These are phyloP conservation scores for Rubia peregrina DNA, from an alignment of 305 asterid genomes.

Conservation along the genomic window DNA sequence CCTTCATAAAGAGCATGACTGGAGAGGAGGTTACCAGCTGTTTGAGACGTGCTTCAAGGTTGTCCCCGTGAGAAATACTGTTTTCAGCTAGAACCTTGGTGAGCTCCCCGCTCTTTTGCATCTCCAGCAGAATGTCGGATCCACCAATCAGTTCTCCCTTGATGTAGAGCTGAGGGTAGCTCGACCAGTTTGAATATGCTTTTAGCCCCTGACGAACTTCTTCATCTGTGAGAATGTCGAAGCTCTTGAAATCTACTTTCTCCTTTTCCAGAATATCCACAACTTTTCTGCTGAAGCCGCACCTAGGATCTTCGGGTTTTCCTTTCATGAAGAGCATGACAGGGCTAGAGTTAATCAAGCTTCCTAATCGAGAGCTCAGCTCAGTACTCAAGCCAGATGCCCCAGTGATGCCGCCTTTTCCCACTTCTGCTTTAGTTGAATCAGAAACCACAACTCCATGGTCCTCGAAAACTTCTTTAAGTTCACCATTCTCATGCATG, in stretches of 20 bases:
- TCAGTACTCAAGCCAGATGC: slow-evolving; percentile 62
- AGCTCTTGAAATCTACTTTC: slow-evolving; percentile 61
- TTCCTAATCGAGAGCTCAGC: slow-evolving; percentile 44
- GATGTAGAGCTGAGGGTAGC: slow-evolving; percentile 90
- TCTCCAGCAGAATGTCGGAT: slow-evolving; percentile 90
- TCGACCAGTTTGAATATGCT: slow-evolving; percentile 94
- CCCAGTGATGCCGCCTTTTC: slow-evolving; percentile 46
- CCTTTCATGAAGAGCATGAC: slow-evolving; percentile 96
- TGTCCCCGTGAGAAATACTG: slow-evolving; percentile 40
- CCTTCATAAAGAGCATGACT: slow-evolving; percentile 86
- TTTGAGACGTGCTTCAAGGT: slow-evolving; percentile 55
- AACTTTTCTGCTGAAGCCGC: slow-evolving; percentile 94
- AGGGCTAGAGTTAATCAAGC: slow-evolving; percentile 47
- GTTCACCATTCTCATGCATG: slow-evolving; percentile 90
- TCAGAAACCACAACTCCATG: slow-evolving; percentile 39
- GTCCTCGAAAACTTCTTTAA: slow-evolving; percentile 57
- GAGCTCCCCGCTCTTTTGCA: slow-evolving; percentile 98
- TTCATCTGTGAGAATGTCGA: slow-evolving; percentile 75
- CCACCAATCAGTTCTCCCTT: slow-evolving; percentile 89
- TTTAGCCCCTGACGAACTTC: slow-evolving; percentile 95
- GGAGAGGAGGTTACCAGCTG: slow-evolving; percentile 49
- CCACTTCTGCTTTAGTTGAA: slow-evolving; percentile 30
- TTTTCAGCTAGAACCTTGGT: slow-evolving; percentile 55
- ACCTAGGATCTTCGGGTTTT: slow-evolving; percentile 65
- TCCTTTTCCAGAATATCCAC: slow-evolving; percentile 77